Conservation (phyloP, 768 basidiomycete genomes). For the Leccinum imitatum region DNA sequence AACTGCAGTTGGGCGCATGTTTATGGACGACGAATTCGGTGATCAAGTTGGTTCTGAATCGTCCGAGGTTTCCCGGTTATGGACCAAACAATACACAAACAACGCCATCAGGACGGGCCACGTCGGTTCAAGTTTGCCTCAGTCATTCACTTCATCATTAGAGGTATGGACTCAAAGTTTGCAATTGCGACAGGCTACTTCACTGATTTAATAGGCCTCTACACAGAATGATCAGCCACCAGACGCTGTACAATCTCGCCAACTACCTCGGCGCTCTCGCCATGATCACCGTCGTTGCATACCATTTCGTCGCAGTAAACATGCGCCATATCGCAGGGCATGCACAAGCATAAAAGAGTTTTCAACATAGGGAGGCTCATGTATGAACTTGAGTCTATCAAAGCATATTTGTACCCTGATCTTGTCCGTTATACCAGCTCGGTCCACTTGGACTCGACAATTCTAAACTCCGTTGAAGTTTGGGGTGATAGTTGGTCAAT, state of each 20-base stretch:
- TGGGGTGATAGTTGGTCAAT: not conserved
- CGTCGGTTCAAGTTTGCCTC: not conserved
- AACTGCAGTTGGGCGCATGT: slow-evolving; percentile 48
- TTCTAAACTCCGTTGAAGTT: not conserved
- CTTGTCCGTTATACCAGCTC: not conserved
- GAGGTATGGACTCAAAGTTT: slow-evolving; percentile 15
- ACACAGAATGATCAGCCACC: slow-evolving; percentile 70
- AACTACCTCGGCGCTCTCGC: slow-evolving; percentile 82
- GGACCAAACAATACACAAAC: slow-evolving; percentile 36
- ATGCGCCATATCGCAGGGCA: slow-evolving; percentile 45
- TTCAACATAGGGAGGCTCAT: not conserved
- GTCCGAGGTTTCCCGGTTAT: slow-evolving; percentile 30
- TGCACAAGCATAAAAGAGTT: slow-evolving; percentile 3
- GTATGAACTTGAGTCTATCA: not conserved
- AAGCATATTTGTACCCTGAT: not conserved
- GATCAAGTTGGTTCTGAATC: not conserved
- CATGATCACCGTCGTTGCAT: slow-evolving; percentile 84
- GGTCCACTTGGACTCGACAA: not conserved
- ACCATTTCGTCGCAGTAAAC: slow-evolving; percentile 90
- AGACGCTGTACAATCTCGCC: slow-evolving; percentile 78
- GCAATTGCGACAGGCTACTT: not conserved
- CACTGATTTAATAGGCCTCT: not conserved
- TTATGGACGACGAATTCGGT: slow-evolving; percentile 30
- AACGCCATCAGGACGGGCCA: slow-evolving; percentile 11
- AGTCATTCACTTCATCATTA: slow-evolving; percentile 2